Base-by-base conservation (phyloP, 805 yeast species). In the Kodamaea kaohsiungensis region DNA sequence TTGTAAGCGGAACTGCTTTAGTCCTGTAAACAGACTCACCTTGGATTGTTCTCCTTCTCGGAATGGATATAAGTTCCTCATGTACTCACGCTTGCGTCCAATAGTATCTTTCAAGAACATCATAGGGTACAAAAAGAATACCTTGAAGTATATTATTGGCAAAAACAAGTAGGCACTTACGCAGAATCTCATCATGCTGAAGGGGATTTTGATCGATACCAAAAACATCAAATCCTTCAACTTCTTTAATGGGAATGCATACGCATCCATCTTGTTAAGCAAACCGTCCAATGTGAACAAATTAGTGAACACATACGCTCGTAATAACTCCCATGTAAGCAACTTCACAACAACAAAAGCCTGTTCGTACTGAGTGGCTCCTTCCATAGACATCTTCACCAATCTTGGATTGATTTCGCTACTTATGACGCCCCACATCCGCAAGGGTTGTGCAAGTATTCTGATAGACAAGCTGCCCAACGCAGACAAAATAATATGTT, bases 91-190 rank as follows among this genome's bases (percentile, higher is more conserved):
- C 17, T 30, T 33, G 33, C 37, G 48, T 10, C 35, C 43, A 16
- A 43, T 12, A 22, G 18, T 49, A 30, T 46, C 17, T 19, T 51
- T 51, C 19, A 51, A 3, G 33, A 19, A 51, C 35, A 45, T 15
- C 13, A 51, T 22, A 8, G 53, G 53, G 35, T 51, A 51, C 33
- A 45, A 46, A 7, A 51, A 17, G 35, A 61, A 54, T 12, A 58
- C 55, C 37, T 60, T 61, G 9, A 65, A n/a, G 15, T 65, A 22
- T 5, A 66, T 47, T 43, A 53, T 58, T 2, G 72, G 71, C 10
- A 67, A 7, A 40, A 65, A 65, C 9, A 65, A 49, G 13, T 53
- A 18, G 1, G 63, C 40, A n/a, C 60, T 56, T 5, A 64, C 17
- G 43, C 53, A 56, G 12, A 58, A 33, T 7, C 61, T 45, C 3